phyloP scores from a whole-genome alignment of 2,329 filamentous ascomycete species.

The Monilinia fructigena region DNA sequence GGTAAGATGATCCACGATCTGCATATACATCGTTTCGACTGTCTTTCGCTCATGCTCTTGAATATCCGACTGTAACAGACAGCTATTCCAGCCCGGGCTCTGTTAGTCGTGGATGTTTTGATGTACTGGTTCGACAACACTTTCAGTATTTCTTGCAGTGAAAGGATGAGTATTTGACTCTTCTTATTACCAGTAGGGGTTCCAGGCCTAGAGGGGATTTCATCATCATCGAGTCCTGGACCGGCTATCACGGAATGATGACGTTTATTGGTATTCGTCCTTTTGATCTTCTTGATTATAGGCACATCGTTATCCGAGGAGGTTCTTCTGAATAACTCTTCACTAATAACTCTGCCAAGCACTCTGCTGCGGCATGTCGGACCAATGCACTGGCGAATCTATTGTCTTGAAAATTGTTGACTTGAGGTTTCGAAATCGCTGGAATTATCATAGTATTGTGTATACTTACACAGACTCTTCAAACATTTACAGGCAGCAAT shows the following conservation, averaged over 20 bases:
- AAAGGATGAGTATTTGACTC: conserved; percentile 68
- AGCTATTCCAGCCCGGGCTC: conserved; percentile 76
- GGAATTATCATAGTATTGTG: conserved; percentile 80
- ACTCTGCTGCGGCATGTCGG: conserved; percentile 81
- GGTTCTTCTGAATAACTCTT: conserved; percentile 71
- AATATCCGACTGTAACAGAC: conserved; percentile 84
- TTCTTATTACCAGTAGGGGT: conserved; percentile 72
- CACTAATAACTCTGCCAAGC: conserved; percentile 77
- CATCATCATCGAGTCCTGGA: conserved; percentile 62
- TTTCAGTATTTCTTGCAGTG: conserved; percentile 73
- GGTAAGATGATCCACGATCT: conserved; percentile 78
- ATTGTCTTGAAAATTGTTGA: conserved; percentile 80
- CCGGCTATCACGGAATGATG: conserved; percentile 49
- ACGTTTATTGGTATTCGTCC: conserved; percentile 54
- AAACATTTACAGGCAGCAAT: conserved; percentile 77
- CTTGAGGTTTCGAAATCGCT: conserved; percentile 90
- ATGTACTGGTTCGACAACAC: conserved; percentile 80
- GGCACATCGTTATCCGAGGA: conserved; percentile 51
- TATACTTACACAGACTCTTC: conserved; percentile 68
- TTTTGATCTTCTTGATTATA: conserved; percentile 68
- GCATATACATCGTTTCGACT: conserved; percentile 79
- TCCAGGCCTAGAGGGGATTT: conserved; percentile 62
- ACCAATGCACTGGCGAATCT: conserved; percentile 73
- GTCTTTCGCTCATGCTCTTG: conserved; percentile 74
- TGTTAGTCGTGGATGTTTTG: conserved; percentile 74